Base-by-base conservation (phyloP, 768 basidiomycete genomes). In the Stropharia rugosoannulata region DNA sequence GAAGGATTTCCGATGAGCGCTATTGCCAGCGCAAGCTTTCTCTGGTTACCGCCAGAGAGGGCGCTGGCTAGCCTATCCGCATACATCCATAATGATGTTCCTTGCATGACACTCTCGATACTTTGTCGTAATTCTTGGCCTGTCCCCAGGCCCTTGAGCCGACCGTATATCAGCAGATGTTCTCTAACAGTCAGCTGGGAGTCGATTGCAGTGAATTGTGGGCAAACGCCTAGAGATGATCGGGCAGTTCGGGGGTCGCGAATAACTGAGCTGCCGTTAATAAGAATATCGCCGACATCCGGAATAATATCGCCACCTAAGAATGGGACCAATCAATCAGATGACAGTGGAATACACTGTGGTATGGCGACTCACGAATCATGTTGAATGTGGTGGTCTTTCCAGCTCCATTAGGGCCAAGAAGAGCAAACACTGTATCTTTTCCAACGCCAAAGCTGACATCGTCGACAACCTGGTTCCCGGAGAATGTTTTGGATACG, bases 181-280 rank as follows among this genome's bases (percentile, higher is more conserved):
- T 93, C 87, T 42, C 87, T 80, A 19, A 91, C 89, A 5, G 88
- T 90, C 39, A 92, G 67, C 63, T 90, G 86, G 11, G 82, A 73
- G 60, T 92, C 90, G 59, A 92, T 90, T 1, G 90, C 89, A 1
- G 89, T 90, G 69, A 91, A 90, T 59, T 92, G 90, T 0, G 90
- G 90, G 66, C 90, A 93, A 48, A 93, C 87, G 3, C 90, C 90
- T 5, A 93, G 80, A 18, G 83, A 78, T 6, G 86, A 77, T 22
- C 89, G 80, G 37, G 90, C 87, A 4, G 68, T 75, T 18, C 81
- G 80, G 0, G 90, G 83, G 53, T 84, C 76, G n/a, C 76, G 75
- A 27, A 89, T 72, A 37, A 89, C 84, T 3, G 89, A 91, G 32
- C 77, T 73, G 2, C 81, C 85, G 52, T 82, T 80, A 63, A 93